Evolutionary conservation across 2,329 filamentous ascomycete species (phyloP).

Genomic region (Aspergillus ustus): DNA sequence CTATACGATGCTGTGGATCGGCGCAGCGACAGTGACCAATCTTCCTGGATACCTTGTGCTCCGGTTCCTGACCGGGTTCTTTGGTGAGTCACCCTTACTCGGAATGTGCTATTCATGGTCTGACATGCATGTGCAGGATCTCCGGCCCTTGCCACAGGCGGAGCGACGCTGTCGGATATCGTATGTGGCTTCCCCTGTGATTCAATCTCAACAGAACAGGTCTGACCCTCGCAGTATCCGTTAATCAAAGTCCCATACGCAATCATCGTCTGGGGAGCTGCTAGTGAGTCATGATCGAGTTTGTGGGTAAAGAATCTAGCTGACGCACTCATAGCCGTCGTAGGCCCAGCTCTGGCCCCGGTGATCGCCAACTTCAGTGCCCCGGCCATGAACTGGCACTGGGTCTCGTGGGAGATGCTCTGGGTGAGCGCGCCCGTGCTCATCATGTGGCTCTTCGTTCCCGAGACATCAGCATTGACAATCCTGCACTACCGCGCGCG

Average conservation of each 20-base stretch:
- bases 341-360: slow-evolving; percentile 1
- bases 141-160: slow-evolving; percentile 13
- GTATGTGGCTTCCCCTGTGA: no score
- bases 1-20: neutral
- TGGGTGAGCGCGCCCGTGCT: neutral
- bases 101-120: neutral
- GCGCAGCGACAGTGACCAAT: neutral
- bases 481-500: neutral
- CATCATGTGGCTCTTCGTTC: slow-evolving; percentile 16
- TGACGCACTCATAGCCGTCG: neutral
- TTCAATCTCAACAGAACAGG: no score
- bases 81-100: neutral
- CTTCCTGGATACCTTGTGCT: neutral
- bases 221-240: neutral
- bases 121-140: neutral
- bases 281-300: neutral
- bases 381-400: neutral
- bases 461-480: slow-evolving; percentile 3
- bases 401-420: slow-evolving; percentile 2
- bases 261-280: slow-evolving; percentile 1
- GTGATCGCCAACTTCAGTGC: slow-evolving; percentile 1
- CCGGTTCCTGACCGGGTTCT: neutral
- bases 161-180: slow-evolving; percentile 8
- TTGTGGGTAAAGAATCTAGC: neutral
- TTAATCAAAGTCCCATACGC: slow-evolving; percentile 16